Conservation (phyloP, 2,329 filamentous ascomycete species). For the Colletotrichum neosansevieriae region DNA sequence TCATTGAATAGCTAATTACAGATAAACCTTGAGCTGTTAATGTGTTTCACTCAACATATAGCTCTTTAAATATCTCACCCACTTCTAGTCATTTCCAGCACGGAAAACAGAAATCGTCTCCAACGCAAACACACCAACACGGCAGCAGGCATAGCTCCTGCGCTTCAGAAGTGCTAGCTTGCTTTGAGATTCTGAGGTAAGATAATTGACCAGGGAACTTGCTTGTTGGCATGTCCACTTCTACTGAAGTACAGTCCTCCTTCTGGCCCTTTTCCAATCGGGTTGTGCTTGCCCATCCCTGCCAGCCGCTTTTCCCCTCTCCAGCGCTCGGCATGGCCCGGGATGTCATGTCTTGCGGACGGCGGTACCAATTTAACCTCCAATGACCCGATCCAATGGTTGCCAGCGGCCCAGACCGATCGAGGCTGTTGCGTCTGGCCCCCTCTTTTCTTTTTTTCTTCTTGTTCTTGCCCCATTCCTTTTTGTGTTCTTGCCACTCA, state of each 20-base stretch:
- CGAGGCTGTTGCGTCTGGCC: constrained; percentile 7
- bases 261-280: background rate
- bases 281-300: background rate
- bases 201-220: constrained; percentile 13
- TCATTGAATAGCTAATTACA: background rate
- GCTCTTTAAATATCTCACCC: background rate
- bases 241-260: background rate
- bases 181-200: constrained; percentile 38
- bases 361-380: constrained; percentile 31
- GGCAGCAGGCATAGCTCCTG: constrained; percentile 9
- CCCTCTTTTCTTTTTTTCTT: background rate
- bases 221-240: constrained; percentile 7
- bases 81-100: background rate
- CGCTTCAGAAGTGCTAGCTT: constrained; percentile 15
- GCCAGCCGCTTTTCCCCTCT: background rate
- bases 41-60: background rate
- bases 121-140: background rate
- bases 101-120: background rate
- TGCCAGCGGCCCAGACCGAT: constrained; percentile 34
- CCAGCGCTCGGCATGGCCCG: constrained; percentile 22
- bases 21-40: constrained; percentile 2
- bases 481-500: too few relatives aligned
- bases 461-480: background rate
- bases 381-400: constrained; percentile 38
- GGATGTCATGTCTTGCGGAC: constrained; percentile 12